Conservation (phyloP, 1,284 basidiomycete genomes). For the Ceratobasidium sp. region DNA sequence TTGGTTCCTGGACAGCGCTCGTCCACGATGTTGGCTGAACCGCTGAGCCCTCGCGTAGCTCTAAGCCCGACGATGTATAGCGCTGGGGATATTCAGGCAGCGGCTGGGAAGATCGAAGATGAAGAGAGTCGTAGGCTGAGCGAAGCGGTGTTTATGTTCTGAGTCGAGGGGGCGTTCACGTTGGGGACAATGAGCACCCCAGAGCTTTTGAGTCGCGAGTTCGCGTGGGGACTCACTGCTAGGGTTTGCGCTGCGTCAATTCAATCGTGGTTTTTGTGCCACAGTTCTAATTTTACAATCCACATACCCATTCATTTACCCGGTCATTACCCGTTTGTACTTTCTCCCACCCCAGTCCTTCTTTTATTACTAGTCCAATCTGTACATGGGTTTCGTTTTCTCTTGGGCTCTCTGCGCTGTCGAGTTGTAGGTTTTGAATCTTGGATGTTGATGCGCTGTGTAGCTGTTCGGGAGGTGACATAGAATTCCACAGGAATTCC, state of each 20-base stretch:
- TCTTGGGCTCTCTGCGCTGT: neutral
- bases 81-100: conserved; percentile 63
- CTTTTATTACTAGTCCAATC: neutral
- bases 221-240: too few relatives aligned
- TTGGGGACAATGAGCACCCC: too few relatives aligned
- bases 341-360: neutral
- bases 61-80: conserved; percentile 68
- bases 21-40: conserved; percentile 22
- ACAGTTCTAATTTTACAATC: conserved; percentile 12
- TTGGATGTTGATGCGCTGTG: conserved; percentile 2
- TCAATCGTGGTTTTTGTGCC: neutral
- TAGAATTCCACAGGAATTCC: neutral
- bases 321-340: conserved; percentile 20
- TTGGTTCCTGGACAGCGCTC: conserved; percentile 20
- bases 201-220: neutral
- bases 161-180: conserved; percentile 44
- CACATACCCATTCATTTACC: conserved; percentile 6
- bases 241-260: too few relatives aligned
- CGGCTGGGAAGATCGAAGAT: conserved; percentile 66
- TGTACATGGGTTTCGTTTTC: conserved; percentile 1
- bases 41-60: conserved; percentile 47
- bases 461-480: neutral
- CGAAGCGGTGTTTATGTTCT: conserved; percentile 73
- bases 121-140: conserved; percentile 72
- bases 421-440: conserved; percentile 12